These are phyloP conservation scores for Coniella lustricola DNA, from an alignment of 2,329 filamentous ascomycete species.

Conservation along the genomic window DNA sequence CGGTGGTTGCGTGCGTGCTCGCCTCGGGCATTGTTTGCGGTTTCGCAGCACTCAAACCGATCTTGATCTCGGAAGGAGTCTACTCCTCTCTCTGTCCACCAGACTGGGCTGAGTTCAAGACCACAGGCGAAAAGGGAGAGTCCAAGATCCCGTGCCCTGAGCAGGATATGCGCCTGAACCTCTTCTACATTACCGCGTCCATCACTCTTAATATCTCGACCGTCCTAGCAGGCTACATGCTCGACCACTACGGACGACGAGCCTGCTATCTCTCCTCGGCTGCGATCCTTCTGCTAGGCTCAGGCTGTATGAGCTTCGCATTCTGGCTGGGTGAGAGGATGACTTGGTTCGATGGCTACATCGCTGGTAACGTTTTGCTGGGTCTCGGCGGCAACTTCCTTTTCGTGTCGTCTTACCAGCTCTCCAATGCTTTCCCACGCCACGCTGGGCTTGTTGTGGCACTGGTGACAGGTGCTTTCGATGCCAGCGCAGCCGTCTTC, in stretches of 20 bases:
- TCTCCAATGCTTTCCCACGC: slow-evolving; percentile 57
- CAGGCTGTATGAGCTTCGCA: slow-evolving; percentile 40
- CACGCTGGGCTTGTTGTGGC: slow-evolving; percentile 54
- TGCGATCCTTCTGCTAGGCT: slow-evolving; percentile 49
- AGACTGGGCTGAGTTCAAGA: slow-evolving; percentile 1
- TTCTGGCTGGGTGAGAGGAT: slow-evolving; percentile 8
- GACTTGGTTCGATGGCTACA: slow-evolving; percentile 48
- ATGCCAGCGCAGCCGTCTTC: slow-evolving; percentile 56
- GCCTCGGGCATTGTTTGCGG: slow-evolving; percentile 59
- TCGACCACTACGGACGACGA: slow-evolving; percentile 61
- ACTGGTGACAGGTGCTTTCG: slow-evolving; percentile 56
- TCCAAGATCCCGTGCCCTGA: slow-evolving; percentile 42
- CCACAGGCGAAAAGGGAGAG: background rate
- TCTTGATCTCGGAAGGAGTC: slow-evolving; percentile 51
- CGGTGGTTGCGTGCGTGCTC: slow-evolving; percentile 60
- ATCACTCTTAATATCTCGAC: slow-evolving; percentile 58
- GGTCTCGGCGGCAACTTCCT: slow-evolving; percentile 56
- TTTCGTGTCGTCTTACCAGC: slow-evolving; percentile 58
- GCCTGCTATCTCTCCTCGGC: slow-evolving; percentile 55
- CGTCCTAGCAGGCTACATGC: slow-evolving; percentile 57
- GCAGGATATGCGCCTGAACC: slow-evolving; percentile 47
- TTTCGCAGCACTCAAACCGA: slow-evolving; percentile 57
- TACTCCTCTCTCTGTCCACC: slow-evolving; percentile 46
- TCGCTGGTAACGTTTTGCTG: slow-evolving; percentile 52
- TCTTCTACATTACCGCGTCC: slow-evolving; percentile 48